Percentiles rank a stretch among this genome's conserved stretches.
phyloP scores from a whole-genome alignment of 192 early-diverging fungal species.

The Coemansia umbellata region DNA sequence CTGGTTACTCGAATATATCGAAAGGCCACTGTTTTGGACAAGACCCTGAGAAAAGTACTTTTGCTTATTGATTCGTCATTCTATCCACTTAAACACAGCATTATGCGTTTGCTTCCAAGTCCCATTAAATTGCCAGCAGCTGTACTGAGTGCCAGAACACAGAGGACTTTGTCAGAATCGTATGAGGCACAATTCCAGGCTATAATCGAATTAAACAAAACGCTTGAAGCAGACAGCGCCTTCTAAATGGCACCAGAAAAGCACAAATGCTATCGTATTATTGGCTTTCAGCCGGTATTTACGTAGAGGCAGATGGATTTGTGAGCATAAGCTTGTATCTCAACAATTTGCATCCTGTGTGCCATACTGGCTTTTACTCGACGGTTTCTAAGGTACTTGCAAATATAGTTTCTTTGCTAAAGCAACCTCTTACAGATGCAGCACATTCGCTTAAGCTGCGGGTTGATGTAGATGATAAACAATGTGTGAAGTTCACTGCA shows the following conservation, averaged over 20 bases:
- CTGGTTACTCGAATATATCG: no score
- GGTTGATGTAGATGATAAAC: background rate
- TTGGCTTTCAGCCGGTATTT: conserved; percentile 62
- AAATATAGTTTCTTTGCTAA: conserved; percentile 56
- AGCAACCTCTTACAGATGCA: conserved; percentile 24
- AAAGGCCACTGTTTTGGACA: no score
- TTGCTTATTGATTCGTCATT: background rate
- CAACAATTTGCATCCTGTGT: conserved; percentile 58
- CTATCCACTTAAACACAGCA: background rate
- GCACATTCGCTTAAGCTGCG: background rate
- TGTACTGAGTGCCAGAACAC: background rate
- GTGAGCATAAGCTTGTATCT: conserved; percentile 56
- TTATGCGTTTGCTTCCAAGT: conserved; percentile 1
- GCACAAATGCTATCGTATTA: background rate
- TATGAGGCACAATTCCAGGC: background rate
- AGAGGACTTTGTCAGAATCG: background rate
- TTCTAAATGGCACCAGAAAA: no score
- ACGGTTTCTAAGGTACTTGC: conserved; percentile 43
- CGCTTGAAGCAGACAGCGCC: background rate
- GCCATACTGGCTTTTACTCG: conserved; percentile 40
- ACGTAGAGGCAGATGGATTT: conserved; percentile 31
- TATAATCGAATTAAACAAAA: background rate
- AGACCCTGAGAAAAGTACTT: background rate
- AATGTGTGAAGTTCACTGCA: conserved; percentile 3
- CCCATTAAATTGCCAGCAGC: background rate